These are phyloP conservation scores for Tulasnella sp. DNA, from an alignment of 768 basidiomycete genomes.

Conservation along the genomic window DNA sequence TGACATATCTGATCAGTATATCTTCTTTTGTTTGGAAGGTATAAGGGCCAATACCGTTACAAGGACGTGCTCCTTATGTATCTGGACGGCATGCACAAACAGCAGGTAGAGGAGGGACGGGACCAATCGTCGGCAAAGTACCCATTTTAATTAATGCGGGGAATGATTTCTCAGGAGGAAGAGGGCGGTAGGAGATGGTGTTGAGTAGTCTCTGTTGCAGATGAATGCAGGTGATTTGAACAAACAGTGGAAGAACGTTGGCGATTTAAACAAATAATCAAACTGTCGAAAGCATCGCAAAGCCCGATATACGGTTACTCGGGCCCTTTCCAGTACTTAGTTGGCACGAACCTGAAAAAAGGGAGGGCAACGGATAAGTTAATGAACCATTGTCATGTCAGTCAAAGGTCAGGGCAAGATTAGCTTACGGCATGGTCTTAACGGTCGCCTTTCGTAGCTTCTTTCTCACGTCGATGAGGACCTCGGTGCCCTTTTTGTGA, in stretches of 20 bases:
- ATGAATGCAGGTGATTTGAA: no score
- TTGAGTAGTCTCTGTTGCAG: background rate
- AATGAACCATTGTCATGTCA: background rate
- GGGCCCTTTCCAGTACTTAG: conserved; percentile 6
- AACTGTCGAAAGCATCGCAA: no score
- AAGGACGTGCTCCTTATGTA: conserved; percentile 29
- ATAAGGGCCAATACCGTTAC: conserved; percentile 28
- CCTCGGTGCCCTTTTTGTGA: conserved; percentile 84
- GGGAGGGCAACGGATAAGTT: background rate
- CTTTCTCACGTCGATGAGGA: conserved; percentile 75
- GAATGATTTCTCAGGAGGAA: background rate
- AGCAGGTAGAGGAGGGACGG: conserved; percentile 26
- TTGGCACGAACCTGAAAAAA: conserved; percentile 6
- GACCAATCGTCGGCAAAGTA: conserved; percentile 8
- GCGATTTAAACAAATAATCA: no score
- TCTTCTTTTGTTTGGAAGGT: conserved; percentile 22
- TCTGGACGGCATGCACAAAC: conserved; percentile 29
- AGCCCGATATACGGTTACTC: background rate
- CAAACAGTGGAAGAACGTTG: no score
- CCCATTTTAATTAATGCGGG: conserved; percentile 12
- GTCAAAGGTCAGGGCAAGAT: background rate
- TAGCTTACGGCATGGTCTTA: conserved; percentile 76
- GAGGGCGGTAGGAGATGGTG: no score
- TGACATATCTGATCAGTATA: conserved; percentile 16
- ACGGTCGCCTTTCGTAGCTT: conserved; percentile 65